These are phyloP conservation scores for Letharia lupina DNA, from an alignment of 495 filamentous ascomycete species.

Conservation along the genomic window DNA sequence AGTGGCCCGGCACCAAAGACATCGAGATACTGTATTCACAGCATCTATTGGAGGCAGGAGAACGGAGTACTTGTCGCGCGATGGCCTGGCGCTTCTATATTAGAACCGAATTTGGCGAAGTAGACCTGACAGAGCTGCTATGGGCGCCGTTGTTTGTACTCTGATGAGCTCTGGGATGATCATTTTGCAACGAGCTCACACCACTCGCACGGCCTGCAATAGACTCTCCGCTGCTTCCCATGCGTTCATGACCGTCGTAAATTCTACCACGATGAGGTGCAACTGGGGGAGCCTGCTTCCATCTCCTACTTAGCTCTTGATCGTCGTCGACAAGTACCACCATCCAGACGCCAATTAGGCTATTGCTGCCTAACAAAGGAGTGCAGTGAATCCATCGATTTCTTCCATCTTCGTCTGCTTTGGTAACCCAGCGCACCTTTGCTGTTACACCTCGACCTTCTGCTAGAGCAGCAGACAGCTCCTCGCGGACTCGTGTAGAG, in stretches of 20 bases:
- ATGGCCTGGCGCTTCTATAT: conserved; percentile 7
- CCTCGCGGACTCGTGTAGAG: conserved; percentile 42
- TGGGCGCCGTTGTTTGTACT: conserved; percentile 6
- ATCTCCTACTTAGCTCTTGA: conserved; percentile 19
- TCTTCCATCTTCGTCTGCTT: conserved; percentile 40
- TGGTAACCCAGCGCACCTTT: conserved; percentile 51
- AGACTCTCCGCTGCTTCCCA: conserved; percentile 18
- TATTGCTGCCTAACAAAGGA: conserved; percentile 49
- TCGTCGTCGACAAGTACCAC: conserved; percentile 49
- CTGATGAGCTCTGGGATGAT: conserved; percentile 10
- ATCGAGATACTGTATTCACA: neutral
- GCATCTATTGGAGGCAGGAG: too few relatives aligned
- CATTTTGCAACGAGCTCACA: conserved; percentile 5
- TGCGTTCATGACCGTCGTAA: conserved; percentile 17
- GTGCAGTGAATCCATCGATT: conserved; percentile 56
- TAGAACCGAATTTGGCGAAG: conserved; percentile 25
- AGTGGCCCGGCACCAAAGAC: neutral
- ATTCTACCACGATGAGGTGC: conserved; percentile 24
- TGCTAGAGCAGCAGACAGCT: conserved; percentile 48
- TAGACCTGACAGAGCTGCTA: conserved; percentile 18
- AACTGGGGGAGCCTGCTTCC: conserved; percentile 26
- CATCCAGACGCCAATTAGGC: conserved; percentile 56
- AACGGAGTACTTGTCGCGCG: too few relatives aligned
- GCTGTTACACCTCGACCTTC: conserved; percentile 57
- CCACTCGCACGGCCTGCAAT: conserved; percentile 8